phyloP scores from a whole-genome alignment of 495 filamentous ascomycete genomes.

The Aspergillus carlsbadensis region DNA sequence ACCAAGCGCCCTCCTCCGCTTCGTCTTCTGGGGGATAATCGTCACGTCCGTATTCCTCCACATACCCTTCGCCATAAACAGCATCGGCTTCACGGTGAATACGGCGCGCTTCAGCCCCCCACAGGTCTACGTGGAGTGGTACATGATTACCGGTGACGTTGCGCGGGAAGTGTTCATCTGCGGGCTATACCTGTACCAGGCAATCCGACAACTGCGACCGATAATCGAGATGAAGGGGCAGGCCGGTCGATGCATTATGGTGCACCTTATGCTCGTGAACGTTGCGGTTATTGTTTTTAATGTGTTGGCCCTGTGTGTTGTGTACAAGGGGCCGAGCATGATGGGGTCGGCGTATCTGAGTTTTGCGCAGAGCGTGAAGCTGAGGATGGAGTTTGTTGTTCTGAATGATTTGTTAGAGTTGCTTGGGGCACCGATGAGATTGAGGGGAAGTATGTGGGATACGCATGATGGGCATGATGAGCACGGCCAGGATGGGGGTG shows the following conservation, averaged over 20 bases:
- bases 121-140: slow-evolving; percentile 42
- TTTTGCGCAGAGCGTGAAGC: slow-evolving; percentile 50
- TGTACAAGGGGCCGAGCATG: slow-evolving; percentile 35
- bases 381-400: slow-evolving; percentile 51
- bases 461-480: not conserved
- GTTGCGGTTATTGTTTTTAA: slow-evolving; percentile 40
- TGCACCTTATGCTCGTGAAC: slow-evolving; percentile 45
- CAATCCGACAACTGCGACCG: slow-evolving; percentile 32
- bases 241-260: slow-evolving; percentile 33
- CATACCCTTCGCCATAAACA: slow-evolving; percentile 30
- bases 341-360: slow-evolving; percentile 44
- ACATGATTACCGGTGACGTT: slow-evolving; percentile 41
- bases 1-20: slow-evolving; percentile 16
- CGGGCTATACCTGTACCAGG: slow-evolving; percentile 47
- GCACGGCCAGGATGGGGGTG: not conserved
- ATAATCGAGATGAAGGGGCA: slow-evolving; percentile 26
- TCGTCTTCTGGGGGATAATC: slow-evolving; percentile 36
- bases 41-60: slow-evolving; percentile 26
- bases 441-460: not conserved
- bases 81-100: slow-evolving; percentile 28
- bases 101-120: slow-evolving; percentile 20
- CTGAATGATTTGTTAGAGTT: slow-evolving; percentile 44
- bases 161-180: slow-evolving; percentile 50
- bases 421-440: not conserved
- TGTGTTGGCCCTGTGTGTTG: slow-evolving; percentile 27